These are phyloP conservation scores for Aegilops tauschii DNA, from an alignment of 176 grass and related monocot genomes.

Conservation along the genomic window DNA sequence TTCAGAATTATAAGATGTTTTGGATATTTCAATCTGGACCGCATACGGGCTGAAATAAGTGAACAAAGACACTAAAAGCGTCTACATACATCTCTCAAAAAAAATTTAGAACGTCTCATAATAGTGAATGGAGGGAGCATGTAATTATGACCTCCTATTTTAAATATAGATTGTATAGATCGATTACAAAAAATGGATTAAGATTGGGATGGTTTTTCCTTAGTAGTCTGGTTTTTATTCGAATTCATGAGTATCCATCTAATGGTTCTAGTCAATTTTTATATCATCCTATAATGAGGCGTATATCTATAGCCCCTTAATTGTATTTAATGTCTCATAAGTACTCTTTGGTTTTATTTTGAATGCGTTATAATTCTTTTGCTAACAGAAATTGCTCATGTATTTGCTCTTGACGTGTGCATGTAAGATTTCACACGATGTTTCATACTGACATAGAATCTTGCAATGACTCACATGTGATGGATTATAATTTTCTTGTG, in stretches of 20 bases:
- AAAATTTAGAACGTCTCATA: fast-evolving
- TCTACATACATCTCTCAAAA: too few species aligned
- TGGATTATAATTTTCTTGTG: too few species aligned
- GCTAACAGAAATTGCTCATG: not conserved
- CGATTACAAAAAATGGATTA: not conserved
- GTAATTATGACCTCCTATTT: not conserved
- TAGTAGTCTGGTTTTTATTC: not conserved
- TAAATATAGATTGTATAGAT: not conserved
- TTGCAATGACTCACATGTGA: not conserved
- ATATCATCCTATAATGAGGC: not conserved
- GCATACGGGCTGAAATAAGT: too few species aligned
- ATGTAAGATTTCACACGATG: not conserved
- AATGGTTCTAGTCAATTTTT: not conserved
- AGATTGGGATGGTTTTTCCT: not conserved
- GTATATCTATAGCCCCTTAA: not conserved
- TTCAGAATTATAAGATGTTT: too few species aligned
- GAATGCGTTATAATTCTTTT: not conserved
- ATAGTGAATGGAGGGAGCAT: too few species aligned
- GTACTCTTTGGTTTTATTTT: not conserved
- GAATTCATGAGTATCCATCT: not conserved
- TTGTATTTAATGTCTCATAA: not conserved
- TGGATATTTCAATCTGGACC: too few species aligned
- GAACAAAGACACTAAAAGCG: too few species aligned
- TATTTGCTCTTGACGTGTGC: not conserved
- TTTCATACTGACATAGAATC: not conserved